Percentiles rank a stretch among this genome's conserved stretches.
These are phyloP conservation scores for Fomitopsis betulina DNA, from an alignment of 1,284 basidiomycete species.

Conservation along the genomic window DNA sequence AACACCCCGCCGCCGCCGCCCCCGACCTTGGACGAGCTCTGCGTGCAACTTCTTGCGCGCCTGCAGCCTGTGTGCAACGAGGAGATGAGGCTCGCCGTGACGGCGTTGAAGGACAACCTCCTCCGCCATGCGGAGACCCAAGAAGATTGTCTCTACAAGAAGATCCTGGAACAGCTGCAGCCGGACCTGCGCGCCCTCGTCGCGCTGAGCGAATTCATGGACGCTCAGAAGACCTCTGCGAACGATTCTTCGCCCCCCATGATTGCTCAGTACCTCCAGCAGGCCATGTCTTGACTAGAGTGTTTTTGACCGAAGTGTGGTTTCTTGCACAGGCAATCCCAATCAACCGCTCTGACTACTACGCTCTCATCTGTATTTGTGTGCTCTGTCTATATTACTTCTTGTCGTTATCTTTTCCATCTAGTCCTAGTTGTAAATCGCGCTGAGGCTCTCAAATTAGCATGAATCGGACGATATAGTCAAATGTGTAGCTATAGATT, in stretches of 20 bases:
- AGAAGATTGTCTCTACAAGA: neutral
- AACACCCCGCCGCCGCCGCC: constrained; percentile 10
- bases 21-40: constrained; percentile 13
- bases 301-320: neutral
- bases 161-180: neutral
- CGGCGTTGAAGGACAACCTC: neutral
- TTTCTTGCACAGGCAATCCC: neutral
- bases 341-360: neutral
- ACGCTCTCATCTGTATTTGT: neutral
- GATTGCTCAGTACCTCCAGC: neutral
- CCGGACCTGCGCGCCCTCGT: neutral
- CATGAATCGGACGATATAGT: too few species aligned
- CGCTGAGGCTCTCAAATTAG: too few species aligned
- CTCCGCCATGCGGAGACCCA: neutral
- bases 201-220: neutral
- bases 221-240: neutral
- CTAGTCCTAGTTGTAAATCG: too few species aligned
- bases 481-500: too few species aligned
- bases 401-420: neutral
- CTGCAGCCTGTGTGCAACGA: constrained; percentile 7
- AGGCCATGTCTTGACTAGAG: neutral
- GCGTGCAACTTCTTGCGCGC: neutral
- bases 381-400: neutral
- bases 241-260: neutral
- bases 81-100: neutral